Conservation (phyloP, 2,329 filamentous ascomycete genomes). For the Simplicillium sp. region DNA sequence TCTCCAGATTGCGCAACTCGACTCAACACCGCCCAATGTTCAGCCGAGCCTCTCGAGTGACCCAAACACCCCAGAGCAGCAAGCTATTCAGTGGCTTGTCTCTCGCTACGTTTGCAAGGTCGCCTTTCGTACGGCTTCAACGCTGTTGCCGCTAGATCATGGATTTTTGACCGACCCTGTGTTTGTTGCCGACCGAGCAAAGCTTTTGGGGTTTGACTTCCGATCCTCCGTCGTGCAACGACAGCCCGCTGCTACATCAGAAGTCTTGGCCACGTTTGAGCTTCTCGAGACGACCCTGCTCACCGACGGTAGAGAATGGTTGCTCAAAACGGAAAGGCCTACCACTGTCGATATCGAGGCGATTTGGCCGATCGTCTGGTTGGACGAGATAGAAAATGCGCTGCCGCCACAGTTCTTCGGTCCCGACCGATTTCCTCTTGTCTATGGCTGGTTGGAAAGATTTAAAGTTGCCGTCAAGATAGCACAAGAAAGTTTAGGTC, state of each 20-base stretch:
- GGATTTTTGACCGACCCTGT: neutral
- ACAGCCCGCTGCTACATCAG: neutral
- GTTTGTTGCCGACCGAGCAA: neutral
- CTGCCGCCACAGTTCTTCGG: neutral
- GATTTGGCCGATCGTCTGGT: neutral
- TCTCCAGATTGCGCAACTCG: conserved; percentile 57
- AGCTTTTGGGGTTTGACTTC: neutral
- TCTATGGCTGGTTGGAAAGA: neutral
- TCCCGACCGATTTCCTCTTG: neutral
- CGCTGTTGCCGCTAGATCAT: neutral
- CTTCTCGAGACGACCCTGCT: neutral
- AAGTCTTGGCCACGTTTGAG: neutral
- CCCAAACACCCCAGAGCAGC: neutral
- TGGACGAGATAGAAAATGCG: neutral
- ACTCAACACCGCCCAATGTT: conserved; percentile 16
- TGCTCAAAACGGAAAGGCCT: neutral
- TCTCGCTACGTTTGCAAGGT: neutral
- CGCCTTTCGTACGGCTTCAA: neutral
- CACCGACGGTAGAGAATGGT: neutral
- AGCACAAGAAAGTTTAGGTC: neutral
- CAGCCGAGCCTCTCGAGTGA: neutral
- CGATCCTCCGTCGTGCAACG: neutral
- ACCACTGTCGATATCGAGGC: neutral
- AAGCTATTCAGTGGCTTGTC: neutral
- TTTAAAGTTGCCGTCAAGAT: neutral